Conservation (phyloP, 352 stramenopile species). For the Phytopythium cucurbitacearum region DNA sequence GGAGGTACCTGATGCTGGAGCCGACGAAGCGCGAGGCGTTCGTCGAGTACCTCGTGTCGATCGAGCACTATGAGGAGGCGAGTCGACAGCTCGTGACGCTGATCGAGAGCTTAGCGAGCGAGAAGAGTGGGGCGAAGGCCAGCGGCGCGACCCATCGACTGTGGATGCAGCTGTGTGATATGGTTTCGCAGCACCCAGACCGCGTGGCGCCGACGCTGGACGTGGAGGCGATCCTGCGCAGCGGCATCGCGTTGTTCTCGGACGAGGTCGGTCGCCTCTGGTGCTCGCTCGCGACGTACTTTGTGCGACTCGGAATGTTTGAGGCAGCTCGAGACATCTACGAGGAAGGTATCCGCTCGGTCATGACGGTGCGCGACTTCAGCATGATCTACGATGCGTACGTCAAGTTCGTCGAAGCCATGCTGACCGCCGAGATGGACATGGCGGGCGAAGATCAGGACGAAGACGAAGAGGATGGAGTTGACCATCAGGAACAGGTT, state of each 20-base stretch:
- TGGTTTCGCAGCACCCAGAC: slow-evolving; percentile 93
- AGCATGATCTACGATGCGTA: slow-evolving; percentile 99
- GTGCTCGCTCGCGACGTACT: slow-evolving; percentile 97
- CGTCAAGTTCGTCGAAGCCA: slow-evolving; percentile 97
- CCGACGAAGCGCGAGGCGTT: slow-evolving; percentile 66
- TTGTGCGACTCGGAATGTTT: slow-evolving; percentile 96
- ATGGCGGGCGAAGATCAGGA: slow-evolving; percentile 66
- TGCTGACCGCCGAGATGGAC: slow-evolving; percentile 96
- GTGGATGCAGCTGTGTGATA: slow-evolving; percentile 96
- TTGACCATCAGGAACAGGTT: slow-evolving; percentile 63
- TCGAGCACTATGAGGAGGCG: slow-evolving; percentile 76
- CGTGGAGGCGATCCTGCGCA: slow-evolving; percentile 95
- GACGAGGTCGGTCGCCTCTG: slow-evolving; percentile 98
- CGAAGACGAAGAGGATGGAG: slow-evolving; percentile 47
- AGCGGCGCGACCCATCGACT: slow-evolving; percentile 88
- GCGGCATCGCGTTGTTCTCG: slow-evolving; percentile 89
- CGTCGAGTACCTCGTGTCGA: slow-evolving; percentile 72
- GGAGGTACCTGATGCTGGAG: slow-evolving; percentile 84
- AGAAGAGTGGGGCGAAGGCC: slow-evolving; percentile 27
- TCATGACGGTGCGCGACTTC: slow-evolving; percentile 94
- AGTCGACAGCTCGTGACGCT: slow-evolving; percentile 79
- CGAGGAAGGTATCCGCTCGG: slow-evolving; percentile 82
- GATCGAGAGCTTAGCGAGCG: slow-evolving; percentile 44
- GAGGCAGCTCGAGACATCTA: slow-evolving; percentile 96
- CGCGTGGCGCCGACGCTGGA: slow-evolving; percentile 87